These are phyloP conservation scores for Protomyces pachydermus DNA, from an alignment of 1,139 yeast species.

Conservation along the genomic window DNA sequence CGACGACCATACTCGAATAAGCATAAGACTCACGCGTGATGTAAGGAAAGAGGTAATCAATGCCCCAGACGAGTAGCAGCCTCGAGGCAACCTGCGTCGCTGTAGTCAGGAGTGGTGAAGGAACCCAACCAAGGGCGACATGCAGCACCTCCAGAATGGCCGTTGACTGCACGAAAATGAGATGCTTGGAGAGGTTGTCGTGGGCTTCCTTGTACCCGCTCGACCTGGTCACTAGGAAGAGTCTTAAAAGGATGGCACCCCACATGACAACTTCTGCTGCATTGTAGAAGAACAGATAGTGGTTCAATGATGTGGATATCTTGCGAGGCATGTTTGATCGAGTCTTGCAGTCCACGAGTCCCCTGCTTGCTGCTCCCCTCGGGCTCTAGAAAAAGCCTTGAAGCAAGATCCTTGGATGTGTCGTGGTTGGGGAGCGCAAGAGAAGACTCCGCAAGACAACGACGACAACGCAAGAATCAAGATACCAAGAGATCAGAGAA, in stretches of 20 bases:
- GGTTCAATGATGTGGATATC: not conserved
- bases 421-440: no score
- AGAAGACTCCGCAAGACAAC: no score
- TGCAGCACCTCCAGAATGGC: conserved; percentile 81
- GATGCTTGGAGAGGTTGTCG: conserved; percentile 53
- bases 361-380: no score
- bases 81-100: conserved; percentile 82
- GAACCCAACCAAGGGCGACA: conserved; percentile 67
- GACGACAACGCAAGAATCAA: no score
- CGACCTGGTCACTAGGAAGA: conserved; percentile 40
- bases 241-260: conserved; percentile 51
- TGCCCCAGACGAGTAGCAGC: conserved; percentile 74
- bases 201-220: conserved; percentile 51
- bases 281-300: conserved; percentile 52
- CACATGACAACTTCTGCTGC: conserved; percentile 62
- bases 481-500: no score
- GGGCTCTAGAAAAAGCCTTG: no score
- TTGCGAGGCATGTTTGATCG: not conserved
- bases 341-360: no score
- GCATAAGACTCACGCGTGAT: conserved; percentile 52
- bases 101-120: conserved; percentile 79
- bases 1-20: conserved; percentile 62
- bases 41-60: conserved; percentile 66
- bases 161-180: conserved; percentile 69
- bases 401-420: no score